phyloP scores from a whole-genome alignment of 768 basidiomycete species.

The Pisolithus tinctorius region DNA sequence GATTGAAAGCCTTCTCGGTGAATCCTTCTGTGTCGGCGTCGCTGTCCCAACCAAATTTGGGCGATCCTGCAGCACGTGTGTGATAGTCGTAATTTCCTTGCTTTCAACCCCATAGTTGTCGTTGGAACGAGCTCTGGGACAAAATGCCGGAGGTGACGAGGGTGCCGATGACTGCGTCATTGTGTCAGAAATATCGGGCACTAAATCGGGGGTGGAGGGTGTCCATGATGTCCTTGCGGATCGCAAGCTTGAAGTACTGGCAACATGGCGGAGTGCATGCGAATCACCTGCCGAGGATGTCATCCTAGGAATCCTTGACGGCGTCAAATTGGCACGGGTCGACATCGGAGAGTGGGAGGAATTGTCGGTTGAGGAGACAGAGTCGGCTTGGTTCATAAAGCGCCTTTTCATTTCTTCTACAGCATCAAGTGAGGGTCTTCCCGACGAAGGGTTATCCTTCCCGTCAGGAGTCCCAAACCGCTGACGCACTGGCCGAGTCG shows the following conservation, averaged over 20 bases:
- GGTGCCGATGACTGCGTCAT: slow-evolving; percentile 48
- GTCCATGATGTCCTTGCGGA: slow-evolving; percentile 26
- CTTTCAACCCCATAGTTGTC: slow-evolving; percentile 8
- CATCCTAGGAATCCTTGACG: slow-evolving; percentile 27
- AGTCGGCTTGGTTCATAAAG: slow-evolving; percentile 33
- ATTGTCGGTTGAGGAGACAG: slow-evolving; percentile 10
- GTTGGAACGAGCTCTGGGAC: slow-evolving; percentile 21
- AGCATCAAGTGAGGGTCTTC: slow-evolving; percentile 38
- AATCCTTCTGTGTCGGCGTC: slow-evolving; percentile 23
- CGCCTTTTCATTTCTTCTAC: slow-evolving; percentile 60
- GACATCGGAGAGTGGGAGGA: slow-evolving; percentile 6
- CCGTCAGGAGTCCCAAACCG: slow-evolving; percentile 11
- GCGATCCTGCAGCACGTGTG: slow-evolving; percentile 5
- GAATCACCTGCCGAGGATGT: slow-evolving; percentile 15
- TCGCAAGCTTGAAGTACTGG: slow-evolving; percentile 22
- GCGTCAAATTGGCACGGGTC: slow-evolving; percentile 7
- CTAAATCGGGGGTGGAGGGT: slow-evolving; percentile 55
- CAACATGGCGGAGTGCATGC: slow-evolving; percentile 19
- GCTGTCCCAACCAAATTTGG: slow-evolving; percentile 16
- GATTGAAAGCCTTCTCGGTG: slow-evolving; percentile 19
- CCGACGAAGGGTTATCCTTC: slow-evolving; percentile 6
- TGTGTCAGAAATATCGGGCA: slow-evolving; percentile 53
- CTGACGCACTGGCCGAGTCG: slow-evolving; percentile 4
- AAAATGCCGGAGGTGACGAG: slow-evolving; percentile 42
- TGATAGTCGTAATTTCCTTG: slow-evolving; percentile 5